Base-by-base conservation (phyloP, 2,329 filamentous ascomycete genomes). In the Fusarium lyarnte region DNA sequence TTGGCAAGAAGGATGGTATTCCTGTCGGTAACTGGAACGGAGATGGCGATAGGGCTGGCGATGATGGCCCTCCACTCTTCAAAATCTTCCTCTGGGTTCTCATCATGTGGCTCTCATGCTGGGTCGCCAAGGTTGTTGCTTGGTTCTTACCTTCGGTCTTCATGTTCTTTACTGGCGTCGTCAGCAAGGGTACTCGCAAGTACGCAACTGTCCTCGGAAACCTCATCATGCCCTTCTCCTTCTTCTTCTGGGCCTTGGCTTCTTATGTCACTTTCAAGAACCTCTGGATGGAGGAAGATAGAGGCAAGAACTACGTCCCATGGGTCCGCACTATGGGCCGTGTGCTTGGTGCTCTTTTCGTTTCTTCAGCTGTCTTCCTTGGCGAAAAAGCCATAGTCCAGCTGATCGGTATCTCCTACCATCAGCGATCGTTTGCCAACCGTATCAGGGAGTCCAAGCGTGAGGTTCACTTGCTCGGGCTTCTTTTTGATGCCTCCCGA, bases 401-500 rank as follows among this genome's bases (percentile, higher is more conserved):
- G 81, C 86, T 95, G 67, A 94, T 96, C 79, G 93, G 92, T 78
- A 93, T 96, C 80, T 92, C 92, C 68, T 96, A 96, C 80, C 93
- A 96, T 80, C 91, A 94, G 77, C 91, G 94, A 74, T 94, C 94
- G 51, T 96, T 96, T 81, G 90, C 93, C 76, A 89, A 90, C 72
- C 86, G 90, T 57, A 98, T 99, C 85, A 93, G 94, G 81, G 91
- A 94, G 45, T 97, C 94, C 29, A 98, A 99, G 85, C 92, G 90
- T 63, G 93, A 95, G 74, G 89, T 98, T 52, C 88, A 90, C 78
- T 88, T 98, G 5, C 86, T 99, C 5, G 91, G 93, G 23, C 84
- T 96, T 35, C 90, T 99, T 61, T 98, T 97, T 81, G 95, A 98
- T 73, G 94, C 95, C 25, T 98, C 95, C 6, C 89, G 94, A 58